Evolutionary conservation across 805 yeast species (phyloP), one percentile per base, ranked within the genome.

Genomic region (Candida sphagnicola): DNA sequence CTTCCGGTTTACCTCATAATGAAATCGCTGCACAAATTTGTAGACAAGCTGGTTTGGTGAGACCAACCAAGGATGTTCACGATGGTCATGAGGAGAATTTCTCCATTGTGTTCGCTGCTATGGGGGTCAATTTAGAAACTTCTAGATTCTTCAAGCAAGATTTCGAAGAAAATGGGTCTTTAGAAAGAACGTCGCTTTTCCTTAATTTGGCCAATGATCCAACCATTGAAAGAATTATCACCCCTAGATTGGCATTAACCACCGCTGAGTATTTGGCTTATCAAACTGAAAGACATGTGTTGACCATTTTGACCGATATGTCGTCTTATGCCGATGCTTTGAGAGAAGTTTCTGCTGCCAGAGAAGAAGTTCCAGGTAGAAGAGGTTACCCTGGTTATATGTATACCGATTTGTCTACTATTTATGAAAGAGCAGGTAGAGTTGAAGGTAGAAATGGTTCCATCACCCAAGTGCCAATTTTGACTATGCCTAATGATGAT

Each of bases 361-460:
- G 99, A 77, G 99, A 93, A 72, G 99, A 95, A 73, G 99, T 93
- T 34, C 99, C 99, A 62, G 99, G 99, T 77, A 89, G 99, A 80
- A 89, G 99, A 82, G 99, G 99, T 77, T 93, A 93, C 70, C 99
- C 99, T 49, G 99, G 99, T 85, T 93, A 93, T 69, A 93, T 93
- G 99, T 93, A 93, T 74, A 93, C 99, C 34, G 99, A 93, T 83
- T 87, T 93, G 75, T 87, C 98, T 37, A 93, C 98, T 37, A 89
- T 93, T 59, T 93, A 93, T 67, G 99, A 93, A 74, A 87, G 99
- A 76, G 99, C 99, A 33, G 99, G 99, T 65, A 86, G 99, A 76
- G 98, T 93, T 47, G 99, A 93, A 72, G 99, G 99, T 51, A 85
- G 99, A 74, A 93, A 93, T 60, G 99, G 99, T 64, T 93, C 99